Conservation (phyloP, 495 filamentous ascomycete species). For the Lepraria neglecta region DNA sequence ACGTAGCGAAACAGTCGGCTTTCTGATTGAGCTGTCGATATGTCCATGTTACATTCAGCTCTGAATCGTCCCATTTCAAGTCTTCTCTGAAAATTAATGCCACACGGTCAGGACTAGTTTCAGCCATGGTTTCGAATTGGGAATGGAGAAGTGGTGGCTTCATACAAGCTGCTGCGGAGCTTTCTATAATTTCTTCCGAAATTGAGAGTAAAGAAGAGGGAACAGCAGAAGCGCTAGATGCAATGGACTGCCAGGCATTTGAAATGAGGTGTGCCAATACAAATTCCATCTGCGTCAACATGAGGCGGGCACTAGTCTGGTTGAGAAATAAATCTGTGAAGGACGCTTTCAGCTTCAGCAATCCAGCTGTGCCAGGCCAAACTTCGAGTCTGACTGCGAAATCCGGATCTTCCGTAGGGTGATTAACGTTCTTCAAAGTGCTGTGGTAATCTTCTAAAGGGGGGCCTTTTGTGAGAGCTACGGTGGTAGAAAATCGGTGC, state of each 20-base stretch:
- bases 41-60: conserved; percentile 29
- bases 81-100: conserved; percentile 33
- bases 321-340: conserved; percentile 30
- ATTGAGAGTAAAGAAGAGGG: conserved; percentile 32
- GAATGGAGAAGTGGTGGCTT: conserved; percentile 27
- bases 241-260: conserved; percentile 26
- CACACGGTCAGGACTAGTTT: conserved; percentile 23
- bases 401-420: conserved; percentile 29
- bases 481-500: not conserved
- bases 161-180: conserved; percentile 23
- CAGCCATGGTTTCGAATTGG: conserved; percentile 37
- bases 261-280: conserved; percentile 32
- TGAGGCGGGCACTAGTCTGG: conserved; percentile 23
- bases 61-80: conserved; percentile 16
- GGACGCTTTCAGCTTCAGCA: conserved; percentile 28
- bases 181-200: conserved; percentile 31
- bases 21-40: conserved; percentile 33
- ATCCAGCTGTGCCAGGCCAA: conserved; percentile 24
- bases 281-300: conserved; percentile 34
- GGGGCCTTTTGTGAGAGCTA: not conserved
- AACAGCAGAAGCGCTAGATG: conserved; percentile 25
- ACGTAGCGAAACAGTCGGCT: conserved; percentile 29
- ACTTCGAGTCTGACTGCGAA: conserved; percentile 32
- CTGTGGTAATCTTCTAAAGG: not conserved
- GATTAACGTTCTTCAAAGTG: not conserved